Evolutionary conservation across 805 yeast genomes (phyloP).

Genomic region (Candida caryicola): DNA sequence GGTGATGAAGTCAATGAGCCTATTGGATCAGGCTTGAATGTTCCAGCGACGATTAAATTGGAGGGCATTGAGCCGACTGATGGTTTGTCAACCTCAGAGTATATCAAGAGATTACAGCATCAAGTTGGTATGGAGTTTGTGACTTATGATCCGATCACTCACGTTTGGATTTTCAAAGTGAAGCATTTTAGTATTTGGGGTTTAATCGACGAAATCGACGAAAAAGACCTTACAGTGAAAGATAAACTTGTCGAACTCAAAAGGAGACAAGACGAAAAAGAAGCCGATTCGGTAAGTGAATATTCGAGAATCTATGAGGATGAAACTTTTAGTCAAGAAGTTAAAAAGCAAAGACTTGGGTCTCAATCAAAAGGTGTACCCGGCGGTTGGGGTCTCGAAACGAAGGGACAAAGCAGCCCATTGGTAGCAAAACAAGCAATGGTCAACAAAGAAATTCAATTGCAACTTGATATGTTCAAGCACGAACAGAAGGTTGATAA

Average conservation of each 20-base stretch:
- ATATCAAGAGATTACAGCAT: constrained; percentile 50
- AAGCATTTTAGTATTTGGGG: constrained; percentile 97
- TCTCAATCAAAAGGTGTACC: constrained; percentile 32
- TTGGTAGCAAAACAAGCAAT: constrained; percentile 28
- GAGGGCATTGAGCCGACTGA: constrained; percentile 57
- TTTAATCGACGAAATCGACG: constrained; percentile 60
- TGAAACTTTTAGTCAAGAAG: constrained; percentile 28
- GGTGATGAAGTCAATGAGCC: constrained; percentile 49
- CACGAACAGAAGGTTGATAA: constrained; percentile 20
- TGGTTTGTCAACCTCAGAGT: constrained; percentile 43
- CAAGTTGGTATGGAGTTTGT: constrained; percentile 72
- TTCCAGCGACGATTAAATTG: constrained; percentile 70
- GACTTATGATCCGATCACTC: constrained; percentile 72
- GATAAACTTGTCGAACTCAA: constrained; percentile 36
- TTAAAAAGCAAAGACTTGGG: constrained; percentile 33
- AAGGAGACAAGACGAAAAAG: constrained; percentile 37
- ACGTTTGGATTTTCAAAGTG: constrained; percentile 77
- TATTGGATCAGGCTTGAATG: constrained; percentile 67
- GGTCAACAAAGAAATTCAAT: constrained; percentile 30
- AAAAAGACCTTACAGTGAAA: constrained; percentile 11
- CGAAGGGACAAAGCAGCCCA: constrained; percentile 15
- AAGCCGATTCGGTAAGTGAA: constrained; percentile 37
- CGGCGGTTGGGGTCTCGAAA: constrained; percentile 33
- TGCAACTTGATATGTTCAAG: constrained; percentile 21
- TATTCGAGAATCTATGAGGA: constrained; percentile 30